Evolutionary conservation across 2,329 filamentous ascomycete species (phyloP).

Genomic region (Microcyclospora tardicrescens): DNA sequence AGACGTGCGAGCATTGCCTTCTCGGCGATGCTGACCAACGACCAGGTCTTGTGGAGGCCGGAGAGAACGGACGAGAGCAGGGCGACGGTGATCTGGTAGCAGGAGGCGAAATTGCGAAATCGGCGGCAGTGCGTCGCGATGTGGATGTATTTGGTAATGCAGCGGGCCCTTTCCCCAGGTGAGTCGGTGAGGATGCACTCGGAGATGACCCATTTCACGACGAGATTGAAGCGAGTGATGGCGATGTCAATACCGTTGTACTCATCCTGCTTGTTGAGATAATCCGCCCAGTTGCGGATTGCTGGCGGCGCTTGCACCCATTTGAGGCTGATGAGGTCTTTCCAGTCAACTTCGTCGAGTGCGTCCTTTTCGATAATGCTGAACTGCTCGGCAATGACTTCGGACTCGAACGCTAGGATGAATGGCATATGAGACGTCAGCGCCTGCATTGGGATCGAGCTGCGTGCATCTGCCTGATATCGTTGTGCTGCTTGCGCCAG

Average conservation of each 20-base stretch:
- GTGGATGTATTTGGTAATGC: constrained; percentile 70
- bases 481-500: constrained; percentile 1
- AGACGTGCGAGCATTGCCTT: constrained; percentile 53
- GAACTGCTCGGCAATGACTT: constrained; percentile 67
- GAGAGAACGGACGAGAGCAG: constrained; percentile 60
- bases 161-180: constrained; percentile 58
- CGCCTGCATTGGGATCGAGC: not conserved
- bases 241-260: constrained; percentile 62
- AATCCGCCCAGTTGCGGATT: constrained; percentile 58
- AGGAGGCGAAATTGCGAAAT: constrained; percentile 71
- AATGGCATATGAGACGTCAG: constrained; percentile 54
- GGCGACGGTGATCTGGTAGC: constrained; percentile 68
- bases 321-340: constrained; percentile 68
- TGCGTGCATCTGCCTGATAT: not conserved
- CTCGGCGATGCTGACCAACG: constrained; percentile 52
- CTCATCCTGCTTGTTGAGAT: constrained; percentile 45
- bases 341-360: constrained; percentile 77
- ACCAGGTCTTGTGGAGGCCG: constrained; percentile 58
- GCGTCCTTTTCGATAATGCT: constrained; percentile 79
- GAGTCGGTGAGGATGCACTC: constrained; percentile 64
- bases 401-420: constrained; percentile 67
- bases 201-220: constrained; percentile 76
- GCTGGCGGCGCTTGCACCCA: constrained; percentile 52
- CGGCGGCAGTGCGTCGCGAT: constrained; percentile 63
- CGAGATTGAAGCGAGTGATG: constrained; percentile 74